Evolutionary conservation across 352 stramenopile genomes (phyloP), one percentile per base, ranked within the genome.

Genomic region (Phytopythium sindhum): DNA sequence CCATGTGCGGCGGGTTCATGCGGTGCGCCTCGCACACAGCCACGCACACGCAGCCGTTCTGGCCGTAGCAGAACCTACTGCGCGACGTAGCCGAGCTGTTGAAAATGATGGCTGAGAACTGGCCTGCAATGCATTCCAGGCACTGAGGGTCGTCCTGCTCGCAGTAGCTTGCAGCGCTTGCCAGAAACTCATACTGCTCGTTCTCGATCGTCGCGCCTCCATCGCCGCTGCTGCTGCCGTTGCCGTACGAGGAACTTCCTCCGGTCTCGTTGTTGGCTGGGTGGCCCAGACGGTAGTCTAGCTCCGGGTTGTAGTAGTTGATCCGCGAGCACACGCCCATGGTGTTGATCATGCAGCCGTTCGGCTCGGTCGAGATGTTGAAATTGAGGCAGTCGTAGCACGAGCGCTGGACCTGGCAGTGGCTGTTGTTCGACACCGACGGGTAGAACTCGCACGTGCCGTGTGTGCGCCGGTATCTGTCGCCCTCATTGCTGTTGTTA

Each of bases 351-450:
- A 82, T 78, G 50, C 76, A 84, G 4, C 75, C 73, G 7, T 60
- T 47, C 19, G 72, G 45, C 41, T 80, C 74, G 52, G 52, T 63
- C 14, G 62, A 61, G 42, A 84, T 67, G 42, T 73, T 68, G 61
- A 77, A 82, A 44, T 84, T 84, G 19, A 84, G 69, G 54, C 76
- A 84, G 56, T 84, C 76, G 63, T 73, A 84, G 66, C 76, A 84
- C 42, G 65, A 75, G 7, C 76, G 73, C 57, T 73, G 76, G 4
- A 78, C 62, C 31, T 77, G 65, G 47, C 75, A 84, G 48, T 65
- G 59, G 33, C 78, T 77, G 42, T 55, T 61, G 39, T 78, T 65
- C 58, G 70, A 60, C 23, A 19, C 19, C 21, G 64, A 71, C 44
- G 75, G 73, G 66, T 84, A 84, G 51, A 61, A 81, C 58, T 57